A percentile compares a stretch with the other conserved stretches of the same genome.
Conservation (phyloP, 768 basidiomycete genomes). For the Lentinus tigrinus region DNA sequence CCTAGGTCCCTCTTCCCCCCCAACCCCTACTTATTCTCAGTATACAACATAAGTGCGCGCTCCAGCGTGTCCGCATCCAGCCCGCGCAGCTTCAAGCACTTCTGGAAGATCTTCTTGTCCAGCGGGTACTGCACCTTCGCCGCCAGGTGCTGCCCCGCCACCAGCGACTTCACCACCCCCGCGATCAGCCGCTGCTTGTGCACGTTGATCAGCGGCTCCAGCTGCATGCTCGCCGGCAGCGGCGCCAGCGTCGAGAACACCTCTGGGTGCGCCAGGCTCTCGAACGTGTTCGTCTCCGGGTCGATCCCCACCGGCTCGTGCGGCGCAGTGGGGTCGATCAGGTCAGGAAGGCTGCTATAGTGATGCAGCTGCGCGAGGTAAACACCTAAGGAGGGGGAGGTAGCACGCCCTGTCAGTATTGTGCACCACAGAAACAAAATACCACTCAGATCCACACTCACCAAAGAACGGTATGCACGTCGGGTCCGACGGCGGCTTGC, state of each 20-base stretch:
- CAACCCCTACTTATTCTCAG: constrained; percentile 11
- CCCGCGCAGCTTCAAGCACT: constrained; percentile 68
- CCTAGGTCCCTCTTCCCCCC: background rate
- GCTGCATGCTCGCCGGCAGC: constrained; percentile 72
- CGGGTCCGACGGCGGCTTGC: constrained; percentile 41
- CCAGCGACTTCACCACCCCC: constrained; percentile 74
- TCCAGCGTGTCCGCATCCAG: constrained; percentile 56
- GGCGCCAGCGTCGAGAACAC: constrained; percentile 73
- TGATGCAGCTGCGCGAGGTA: constrained; percentile 73
- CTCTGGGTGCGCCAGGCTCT: constrained; percentile 71
- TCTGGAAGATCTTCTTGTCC: constrained; percentile 77
- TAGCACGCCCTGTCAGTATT: background rate
- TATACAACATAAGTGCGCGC: constrained; percentile 42
- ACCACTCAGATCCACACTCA: constrained; percentile 31
- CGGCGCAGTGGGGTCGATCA: constrained; percentile 83
- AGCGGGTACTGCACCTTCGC: constrained; percentile 65
- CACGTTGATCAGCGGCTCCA: constrained; percentile 85
- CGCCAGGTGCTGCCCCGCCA: constrained; percentile 81
- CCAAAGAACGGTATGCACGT: constrained; percentile 85
- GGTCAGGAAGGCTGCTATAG: constrained; percentile 67
- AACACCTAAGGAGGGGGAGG: constrained; percentile 46
- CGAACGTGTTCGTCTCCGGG: constrained; percentile 58
- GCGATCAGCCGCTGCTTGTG: constrained; percentile 86
- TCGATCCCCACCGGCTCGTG: constrained; percentile 67
- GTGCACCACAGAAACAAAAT: background rate